Evolutionary conservation across 441 rosid species (phyloP).

Genomic region (Cnidoscolus chayamansa): DNA sequence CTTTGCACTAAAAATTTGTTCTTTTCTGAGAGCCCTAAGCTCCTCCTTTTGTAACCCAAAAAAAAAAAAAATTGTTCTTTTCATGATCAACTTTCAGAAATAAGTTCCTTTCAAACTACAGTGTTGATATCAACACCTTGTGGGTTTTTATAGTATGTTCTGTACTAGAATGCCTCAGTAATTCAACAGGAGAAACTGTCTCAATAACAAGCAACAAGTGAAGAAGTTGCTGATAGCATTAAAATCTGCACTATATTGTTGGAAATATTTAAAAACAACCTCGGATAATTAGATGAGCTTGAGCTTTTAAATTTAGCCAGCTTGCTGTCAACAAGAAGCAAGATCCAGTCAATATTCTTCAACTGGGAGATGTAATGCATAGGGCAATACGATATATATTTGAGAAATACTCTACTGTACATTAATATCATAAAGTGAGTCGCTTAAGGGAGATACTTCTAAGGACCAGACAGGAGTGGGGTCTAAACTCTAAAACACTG

Average conservation of each 20-base stretch:
- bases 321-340: no score
- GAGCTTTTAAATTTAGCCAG: no score
- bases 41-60: no score
- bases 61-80: no score
- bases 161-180: no score
- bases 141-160: no score
- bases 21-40: background rate
- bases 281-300: no score
- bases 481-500: slow-evolving; percentile 13
- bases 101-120: slow-evolving; percentile 9
- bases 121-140: slow-evolving; percentile 4
- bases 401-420: slow-evolving; percentile 34
- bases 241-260: no score
- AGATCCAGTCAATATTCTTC: slow-evolving; percentile 1
- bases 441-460: slow-evolving; percentile 23
- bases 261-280: no score
- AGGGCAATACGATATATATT: slow-evolving; percentile 20
- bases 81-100: slow-evolving; percentile 4
- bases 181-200: no score
- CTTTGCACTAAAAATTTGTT: slow-evolving; percentile 3
- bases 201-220: no score
- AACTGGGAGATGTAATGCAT: slow-evolving; percentile 13
- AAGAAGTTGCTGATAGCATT: no score
- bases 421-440: slow-evolving; percentile 25
- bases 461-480: slow-evolving; percentile 11